Percentiles rank a stretch among this genome's conserved stretches.
Evolutionary conservation across 257 asterid genomes (phyloP).

Genomic region (Solanum commersonii): DNA sequence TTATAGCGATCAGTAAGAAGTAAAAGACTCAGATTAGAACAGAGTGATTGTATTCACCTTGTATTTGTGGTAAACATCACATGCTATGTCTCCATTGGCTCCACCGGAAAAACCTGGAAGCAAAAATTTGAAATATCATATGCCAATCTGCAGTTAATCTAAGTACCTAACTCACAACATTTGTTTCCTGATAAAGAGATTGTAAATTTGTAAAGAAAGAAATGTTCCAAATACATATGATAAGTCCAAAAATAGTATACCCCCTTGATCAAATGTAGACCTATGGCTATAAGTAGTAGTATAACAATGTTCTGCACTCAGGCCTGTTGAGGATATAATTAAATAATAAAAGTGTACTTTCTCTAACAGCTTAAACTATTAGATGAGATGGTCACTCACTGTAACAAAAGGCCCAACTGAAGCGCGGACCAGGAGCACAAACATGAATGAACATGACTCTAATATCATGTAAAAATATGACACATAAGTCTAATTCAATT

Average conservation of each 20-base stretch:
- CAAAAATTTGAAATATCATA: not conserved
- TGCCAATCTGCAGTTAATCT: not conserved
- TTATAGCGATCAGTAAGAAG: not conserved
- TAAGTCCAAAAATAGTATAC: not conserved
- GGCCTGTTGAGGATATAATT: not conserved
- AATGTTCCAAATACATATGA: not conserved
- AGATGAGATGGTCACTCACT: not conserved
- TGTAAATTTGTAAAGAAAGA: not conserved
- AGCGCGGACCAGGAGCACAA: not conserved
- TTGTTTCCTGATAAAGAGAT: not conserved
- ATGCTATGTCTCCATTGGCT: constrained; percentile 34
- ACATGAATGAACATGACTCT: not conserved
- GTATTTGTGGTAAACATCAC: constrained; percentile 43
- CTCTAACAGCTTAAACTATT: too few relatives aligned
- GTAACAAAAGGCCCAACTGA: not conserved
- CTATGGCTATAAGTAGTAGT: not conserved
- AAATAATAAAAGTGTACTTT: too few relatives aligned
- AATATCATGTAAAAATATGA: not conserved
- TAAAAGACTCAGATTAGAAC: not conserved
- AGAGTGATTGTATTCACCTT: constrained; percentile 14
- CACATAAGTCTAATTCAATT: not conserved
- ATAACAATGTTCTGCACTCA: not conserved
- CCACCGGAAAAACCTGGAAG: constrained; percentile 22
- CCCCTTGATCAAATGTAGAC: not conserved
- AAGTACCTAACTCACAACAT: not conserved